Percentiles rank a stretch among this genome's conserved stretches.
phyloP scores from a whole-genome alignment of 1,139 yeast genomes.

The Yamadazyma spencermartinsiae region DNA sequence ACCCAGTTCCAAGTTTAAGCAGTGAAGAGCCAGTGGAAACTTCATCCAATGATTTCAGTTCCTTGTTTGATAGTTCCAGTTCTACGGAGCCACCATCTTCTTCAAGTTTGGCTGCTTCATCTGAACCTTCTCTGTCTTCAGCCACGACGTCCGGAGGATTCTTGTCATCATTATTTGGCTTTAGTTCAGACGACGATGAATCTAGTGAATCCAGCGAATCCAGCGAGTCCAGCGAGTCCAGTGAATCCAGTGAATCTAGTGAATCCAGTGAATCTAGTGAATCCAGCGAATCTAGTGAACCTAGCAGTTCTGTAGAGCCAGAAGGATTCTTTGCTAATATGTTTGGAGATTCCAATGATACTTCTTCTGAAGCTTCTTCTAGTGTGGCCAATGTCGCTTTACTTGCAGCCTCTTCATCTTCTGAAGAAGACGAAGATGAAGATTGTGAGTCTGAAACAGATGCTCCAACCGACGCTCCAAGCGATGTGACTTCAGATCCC shows the following conservation, averaged over 20 bases:
- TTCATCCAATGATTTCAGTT: constrained; percentile 2
- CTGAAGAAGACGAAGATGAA: constrained; percentile 14
- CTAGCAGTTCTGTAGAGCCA: neutral
- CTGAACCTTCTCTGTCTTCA: constrained; percentile 4
- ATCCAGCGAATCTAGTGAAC: neutral
- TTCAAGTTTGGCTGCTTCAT: constrained; percentile 1
- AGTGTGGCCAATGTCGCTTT: neutral
- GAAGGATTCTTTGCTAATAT: constrained; percentile 5
- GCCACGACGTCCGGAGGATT: neutral
- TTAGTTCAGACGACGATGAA: constrained; percentile 5
- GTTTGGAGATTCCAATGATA: constrained; percentile 7
- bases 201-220: constrained; percentile 1
- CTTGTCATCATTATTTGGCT: constrained; percentile 1
- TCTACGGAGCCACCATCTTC: constrained; percentile 3
- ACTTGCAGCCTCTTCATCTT: constrained; percentile 6
- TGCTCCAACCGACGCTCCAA: constrained; percentile 10
- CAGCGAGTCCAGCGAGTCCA: neutral
- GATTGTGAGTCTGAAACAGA: constrained; percentile 11
- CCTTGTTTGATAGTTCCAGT: constrained; percentile 2
- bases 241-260: neutral
- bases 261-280: constrained; percentile 2
- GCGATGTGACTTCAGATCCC: constrained; percentile 3
- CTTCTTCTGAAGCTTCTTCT: constrained; percentile 1
- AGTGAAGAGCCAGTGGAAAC: constrained; percentile 1
- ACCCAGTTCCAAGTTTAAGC: constrained; percentile 3